Conservation (phyloP, 805 yeast genomes). For the Candida montana region DNA sequence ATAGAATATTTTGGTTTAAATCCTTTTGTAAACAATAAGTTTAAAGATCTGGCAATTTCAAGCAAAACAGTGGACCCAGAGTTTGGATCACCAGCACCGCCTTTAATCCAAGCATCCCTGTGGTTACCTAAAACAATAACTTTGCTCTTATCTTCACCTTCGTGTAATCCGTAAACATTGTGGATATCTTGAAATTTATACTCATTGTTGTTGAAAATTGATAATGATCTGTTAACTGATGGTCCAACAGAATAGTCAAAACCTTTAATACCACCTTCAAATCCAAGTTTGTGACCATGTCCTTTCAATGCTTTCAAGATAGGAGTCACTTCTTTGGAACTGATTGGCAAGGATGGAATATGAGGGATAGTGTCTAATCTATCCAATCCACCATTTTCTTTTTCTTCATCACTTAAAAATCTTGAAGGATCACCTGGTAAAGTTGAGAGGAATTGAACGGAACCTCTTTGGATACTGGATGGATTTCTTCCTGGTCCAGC, state of each 20-base stretch:
- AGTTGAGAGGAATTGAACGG: constrained; percentile 55
- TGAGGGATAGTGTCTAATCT: constrained; percentile 48
- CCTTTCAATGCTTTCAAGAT: constrained; percentile 56
- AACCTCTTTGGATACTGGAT: constrained; percentile 70
- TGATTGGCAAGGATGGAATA: constrained; percentile 69
- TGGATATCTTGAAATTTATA: constrained; percentile 56
- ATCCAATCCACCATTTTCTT: constrained; percentile 48
- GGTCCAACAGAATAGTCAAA: constrained; percentile 53
- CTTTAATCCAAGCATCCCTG: constrained; percentile 76
- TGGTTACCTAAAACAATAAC: constrained; percentile 69
- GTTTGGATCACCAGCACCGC: constrained; percentile 78
- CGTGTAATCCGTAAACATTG: constrained; percentile 58
- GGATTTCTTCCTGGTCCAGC: constrained; percentile 76
- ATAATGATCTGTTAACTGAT: constrained; percentile 35
- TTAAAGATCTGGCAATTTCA: constrained; percentile 58
- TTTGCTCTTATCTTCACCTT: constrained; percentile 48
- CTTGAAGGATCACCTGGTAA: constrained; percentile 73
- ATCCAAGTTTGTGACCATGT: constrained; percentile 45
- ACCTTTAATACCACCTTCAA: constrained; percentile 41
- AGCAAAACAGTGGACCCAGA: constrained; percentile 62
- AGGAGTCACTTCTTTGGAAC: constrained; percentile 58
- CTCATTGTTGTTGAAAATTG: constrained; percentile 55
- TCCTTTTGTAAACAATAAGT: constrained; percentile 45
- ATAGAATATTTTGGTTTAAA: constrained; percentile 67
- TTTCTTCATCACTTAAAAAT: constrained; percentile 44